Conservation (phyloP, 2,329 filamentous ascomycete genomes). For the Botrytis hyacinthi region DNA sequence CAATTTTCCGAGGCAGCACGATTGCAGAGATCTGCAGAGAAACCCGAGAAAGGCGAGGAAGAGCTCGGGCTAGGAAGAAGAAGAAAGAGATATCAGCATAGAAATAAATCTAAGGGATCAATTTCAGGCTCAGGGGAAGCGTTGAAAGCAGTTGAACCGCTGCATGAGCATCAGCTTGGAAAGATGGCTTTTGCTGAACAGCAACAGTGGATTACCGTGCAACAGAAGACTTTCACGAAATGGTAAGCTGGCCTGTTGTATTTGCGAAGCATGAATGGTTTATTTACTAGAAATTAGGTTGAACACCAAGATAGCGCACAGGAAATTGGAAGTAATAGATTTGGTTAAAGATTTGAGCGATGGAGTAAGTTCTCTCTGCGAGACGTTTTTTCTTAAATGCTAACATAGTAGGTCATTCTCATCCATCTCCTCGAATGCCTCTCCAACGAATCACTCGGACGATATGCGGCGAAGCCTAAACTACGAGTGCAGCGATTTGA, state of each 20-base stretch:
- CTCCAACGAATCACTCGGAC: conserved; percentile 88
- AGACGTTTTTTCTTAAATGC: conserved; percentile 28
- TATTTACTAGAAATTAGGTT: conserved; percentile 57
- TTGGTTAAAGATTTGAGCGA: conserved; percentile 88
- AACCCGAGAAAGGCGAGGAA: neutral
- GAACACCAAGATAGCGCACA: conserved; percentile 85
- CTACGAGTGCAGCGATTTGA: conserved; percentile 95
- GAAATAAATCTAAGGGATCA: conserved; percentile 18
- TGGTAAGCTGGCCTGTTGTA: conserved; percentile 53
- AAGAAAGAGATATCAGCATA: conserved; percentile 19
- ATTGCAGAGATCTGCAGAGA: conserved; percentile 19
- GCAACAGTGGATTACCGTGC: conserved; percentile 73
- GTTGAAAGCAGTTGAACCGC: conserved; percentile 35
- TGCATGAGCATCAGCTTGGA: conserved; percentile 38
- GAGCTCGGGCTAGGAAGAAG: conserved; percentile 14
- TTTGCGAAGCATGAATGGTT: conserved; percentile 17
- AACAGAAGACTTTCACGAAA: conserved; percentile 99
- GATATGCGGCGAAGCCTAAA: conserved; percentile 95
- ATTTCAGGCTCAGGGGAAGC: conserved; percentile 27
- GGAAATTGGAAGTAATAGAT: conserved; percentile 79
- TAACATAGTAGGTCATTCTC: conserved; percentile 68
- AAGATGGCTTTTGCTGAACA: conserved; percentile 65
- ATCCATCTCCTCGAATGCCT: conserved; percentile 97
- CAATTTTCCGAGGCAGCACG: conserved; percentile 21
- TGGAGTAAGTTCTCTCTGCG: conserved; percentile 64